Evolutionary conservation across 2,329 filamentous ascomycete species (phyloP), one percentile per base, ranked within the genome.

Genomic region (Lojkania enalia): DNA sequence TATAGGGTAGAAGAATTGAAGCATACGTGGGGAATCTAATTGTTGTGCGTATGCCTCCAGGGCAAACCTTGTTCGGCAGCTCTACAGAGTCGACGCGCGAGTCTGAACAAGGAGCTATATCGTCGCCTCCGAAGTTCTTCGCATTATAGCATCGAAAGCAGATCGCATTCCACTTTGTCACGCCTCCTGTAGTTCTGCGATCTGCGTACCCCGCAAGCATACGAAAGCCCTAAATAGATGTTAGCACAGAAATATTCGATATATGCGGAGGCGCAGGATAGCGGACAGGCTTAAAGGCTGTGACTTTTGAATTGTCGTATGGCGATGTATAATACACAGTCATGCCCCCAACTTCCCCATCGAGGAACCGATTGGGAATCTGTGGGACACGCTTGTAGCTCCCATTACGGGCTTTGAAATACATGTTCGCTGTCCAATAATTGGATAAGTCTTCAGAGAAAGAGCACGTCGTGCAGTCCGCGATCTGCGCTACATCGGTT

Each of bases 181-280:
- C 59, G n/a, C 69, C 44, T 11, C 52, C 59, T 14, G 55, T 55
- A 18, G 53, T 68, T 19, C 64, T 58, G 13, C 61, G 63, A 21
- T 58, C 41, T n/a, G 63, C 54, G 36, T 73, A 60, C 16, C 71
- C 72, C 20, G 72, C 61, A 32, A 74, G 63, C 71, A 74, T 74
- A 15, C 72, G 68, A 60, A 74, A 75, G 2, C 72, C 72, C 49
- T 67, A 7, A n/a, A n/a, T n/a, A n/a, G n/a, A n/a, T n/a, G n/a
- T n/a, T 4, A 4, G 5, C 4, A 29, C 27, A 19, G 15, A 21
- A 27, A 35, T 13, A 16, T 16, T 36, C 5, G n/a, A 42, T 19
- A 11, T 23, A 19, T 31, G 14, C 11, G 13, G 35, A 38, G 39
- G 13, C 31, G 39, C n/a, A n/a, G n/a, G n/a, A n/a, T n/a, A n/a